Percentiles rank a stretch among this genome's conserved stretches.
Conservation (phyloP, 805 yeast species). For the Ogataea pini region DNA sequence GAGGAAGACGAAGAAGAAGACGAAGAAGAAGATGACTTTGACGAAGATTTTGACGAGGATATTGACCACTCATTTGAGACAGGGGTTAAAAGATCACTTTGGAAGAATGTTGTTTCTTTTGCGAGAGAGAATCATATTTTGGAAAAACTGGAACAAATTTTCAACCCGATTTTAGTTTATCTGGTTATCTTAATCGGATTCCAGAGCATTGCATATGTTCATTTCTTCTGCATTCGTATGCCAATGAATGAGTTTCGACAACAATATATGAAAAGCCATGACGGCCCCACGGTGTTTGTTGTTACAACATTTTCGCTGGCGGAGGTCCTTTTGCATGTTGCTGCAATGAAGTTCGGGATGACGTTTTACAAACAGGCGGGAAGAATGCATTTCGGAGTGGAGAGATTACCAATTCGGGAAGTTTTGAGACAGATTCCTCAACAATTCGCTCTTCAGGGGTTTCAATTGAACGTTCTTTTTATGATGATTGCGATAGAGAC, state of each 20-base stretch:
- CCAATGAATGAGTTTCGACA: slow-evolving; percentile 5
- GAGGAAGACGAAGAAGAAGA: slow-evolving; percentile 3
- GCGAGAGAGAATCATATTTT: background rate
- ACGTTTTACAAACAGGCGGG: background rate
- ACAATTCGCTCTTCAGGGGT: background rate
- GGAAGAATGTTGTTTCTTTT: background rate
- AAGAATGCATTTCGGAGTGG: background rate
- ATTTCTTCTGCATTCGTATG: slow-evolving; percentile 6
- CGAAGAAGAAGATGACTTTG: background rate
- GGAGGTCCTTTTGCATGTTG: background rate
- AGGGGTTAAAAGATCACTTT: background rate
- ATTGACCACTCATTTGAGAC: background rate
- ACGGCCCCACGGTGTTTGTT: background rate
- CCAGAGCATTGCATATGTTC: slow-evolving; percentile 4
- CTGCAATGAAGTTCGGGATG: background rate
- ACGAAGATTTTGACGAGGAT: background rate
- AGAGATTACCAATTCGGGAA: background rate
- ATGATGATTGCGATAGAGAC: background rate
- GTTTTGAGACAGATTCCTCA: background rate
- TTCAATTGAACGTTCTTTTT: background rate
- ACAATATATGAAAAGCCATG: background rate
- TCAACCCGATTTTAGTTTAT: background rate
- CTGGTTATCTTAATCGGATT: background rate
- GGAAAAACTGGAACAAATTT: background rate
- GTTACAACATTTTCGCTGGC: background rate